Conservation (phyloP, 2,329 filamentous ascomycete genomes). For the Trichoderma sp. region DNA sequence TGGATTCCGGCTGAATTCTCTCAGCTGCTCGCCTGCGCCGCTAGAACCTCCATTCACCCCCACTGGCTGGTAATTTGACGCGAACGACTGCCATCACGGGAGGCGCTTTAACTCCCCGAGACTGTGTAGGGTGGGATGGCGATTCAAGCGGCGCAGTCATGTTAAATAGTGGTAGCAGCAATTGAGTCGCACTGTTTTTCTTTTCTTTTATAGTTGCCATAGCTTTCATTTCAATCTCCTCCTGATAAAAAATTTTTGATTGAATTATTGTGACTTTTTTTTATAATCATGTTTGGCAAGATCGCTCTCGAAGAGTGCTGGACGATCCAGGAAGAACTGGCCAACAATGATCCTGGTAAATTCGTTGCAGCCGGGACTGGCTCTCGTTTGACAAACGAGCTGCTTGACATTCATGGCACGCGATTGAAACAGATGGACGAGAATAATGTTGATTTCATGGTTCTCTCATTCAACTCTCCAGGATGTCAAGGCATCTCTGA, state of each 20-base stretch:
- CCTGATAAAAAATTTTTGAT: not conserved
- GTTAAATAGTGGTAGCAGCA: not conserved
- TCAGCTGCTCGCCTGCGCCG: not conserved
- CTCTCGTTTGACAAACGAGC: slow-evolving; percentile 40
- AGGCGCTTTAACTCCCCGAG: slow-evolving; percentile 11
- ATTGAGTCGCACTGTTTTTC: not conserved
- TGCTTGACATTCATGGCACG: slow-evolving; percentile 40
- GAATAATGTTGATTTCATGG: slow-evolving; percentile 49
- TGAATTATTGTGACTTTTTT: not conserved
- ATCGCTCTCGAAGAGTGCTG: slow-evolving; percentile 59
- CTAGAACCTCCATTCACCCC: not conserved
- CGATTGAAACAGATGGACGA: slow-evolving; percentile 45
- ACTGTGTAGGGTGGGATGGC: not conserved
- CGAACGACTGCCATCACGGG: not conserved
- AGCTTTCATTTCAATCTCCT: not conserved
- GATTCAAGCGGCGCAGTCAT: not conserved
- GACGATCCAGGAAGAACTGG: slow-evolving; percentile 53
- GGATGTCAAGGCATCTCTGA: slow-evolving; percentile 45
- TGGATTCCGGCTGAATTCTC: not conserved
- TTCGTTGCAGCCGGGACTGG: slow-evolving; percentile 40
- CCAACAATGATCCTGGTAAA: slow-evolving; percentile 59
- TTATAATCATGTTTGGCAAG: slow-evolving; percentile 54
- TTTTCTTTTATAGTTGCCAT: not conserved
- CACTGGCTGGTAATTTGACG: not conserved
- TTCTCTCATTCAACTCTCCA: slow-evolving; percentile 49